Evolutionary conservation across 2,329 filamentous ascomycete genomes (phyloP), one percentile per base, ranked within the genome.

Genomic region (Coniochaeta sp.): DNA sequence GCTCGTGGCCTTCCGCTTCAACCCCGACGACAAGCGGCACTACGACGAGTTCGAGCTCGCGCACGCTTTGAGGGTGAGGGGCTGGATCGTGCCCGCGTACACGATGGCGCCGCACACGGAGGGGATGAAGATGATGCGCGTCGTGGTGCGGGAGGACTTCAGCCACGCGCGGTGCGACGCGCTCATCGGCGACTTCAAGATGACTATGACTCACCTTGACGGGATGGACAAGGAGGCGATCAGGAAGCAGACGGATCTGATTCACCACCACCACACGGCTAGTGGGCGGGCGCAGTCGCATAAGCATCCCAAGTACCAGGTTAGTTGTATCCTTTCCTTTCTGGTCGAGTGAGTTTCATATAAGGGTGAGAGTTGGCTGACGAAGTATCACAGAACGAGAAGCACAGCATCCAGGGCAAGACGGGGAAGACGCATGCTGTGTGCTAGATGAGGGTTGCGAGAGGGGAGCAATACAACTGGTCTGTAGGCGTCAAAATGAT

Each of bases 31-130:
- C 0, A 56, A 50, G 20, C 75, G 77, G 24, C 69, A 76, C 50
- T 90, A 81, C 61, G 86, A 90, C 62, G 87, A 91, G 68, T 91
- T 91, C 55, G 79, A 86, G 1, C 72, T 91, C 35, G 91, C 92
- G 1, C 91, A 95, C 65, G 87, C 91, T 68, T 81, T 96, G 24
- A 86, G 92, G 49, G 84, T 89, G 57, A 82, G 91, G 30, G 89
- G 89, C 40, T 97, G 92, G 92, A 87, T 96, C 27, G 89, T 96
- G 0, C 92, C 92, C 0, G 92, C 92, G 0, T 97, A 97, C 72
- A 97, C 91, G 33, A 96, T 96, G 92, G 92, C 92, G 1, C 91
- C 91, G 16, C 79, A 95, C 65, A 91, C 89, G 16, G 76, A 89
- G 52, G 75, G 83, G 57, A 77, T 96, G 63, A 95, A 96, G 78